Conservation (phyloP, 768 basidiomycete species). For the Tricholoma bakamatsutake region DNA sequence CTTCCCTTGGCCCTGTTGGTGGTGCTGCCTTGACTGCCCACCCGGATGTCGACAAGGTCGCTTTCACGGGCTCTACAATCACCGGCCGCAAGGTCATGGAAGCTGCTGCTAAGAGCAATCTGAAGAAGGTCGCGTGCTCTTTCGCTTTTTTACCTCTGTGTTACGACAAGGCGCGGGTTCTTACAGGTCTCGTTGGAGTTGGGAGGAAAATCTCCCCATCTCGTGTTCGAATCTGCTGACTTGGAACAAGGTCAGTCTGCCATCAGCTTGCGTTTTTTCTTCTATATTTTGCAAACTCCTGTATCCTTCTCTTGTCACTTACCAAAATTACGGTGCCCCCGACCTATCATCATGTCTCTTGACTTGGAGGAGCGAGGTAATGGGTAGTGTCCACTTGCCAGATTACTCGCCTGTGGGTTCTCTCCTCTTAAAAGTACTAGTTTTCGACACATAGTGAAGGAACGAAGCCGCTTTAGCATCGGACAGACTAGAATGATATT, state of each 20-base stretch:
- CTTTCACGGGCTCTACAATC: slow-evolving; percentile 89
- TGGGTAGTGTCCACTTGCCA: background rate
- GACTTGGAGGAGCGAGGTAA: background rate
- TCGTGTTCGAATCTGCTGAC: slow-evolving; percentile 89
- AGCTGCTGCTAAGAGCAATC: slow-evolving; percentile 87
- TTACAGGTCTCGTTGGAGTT: slow-evolving; percentile 82
- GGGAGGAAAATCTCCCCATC: slow-evolving; percentile 86
- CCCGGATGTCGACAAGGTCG: slow-evolving; percentile 86
- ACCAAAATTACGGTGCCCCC: background rate
- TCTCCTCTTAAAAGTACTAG: background rate
- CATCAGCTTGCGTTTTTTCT: background rate
- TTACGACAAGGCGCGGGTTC: slow-evolving; percentile 3
- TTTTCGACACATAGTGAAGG: background rate
- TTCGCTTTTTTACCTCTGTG: background rate
- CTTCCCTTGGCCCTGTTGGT: slow-evolving; percentile 75
- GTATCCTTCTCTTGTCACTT: background rate
- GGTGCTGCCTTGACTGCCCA: slow-evolving; percentile 84
- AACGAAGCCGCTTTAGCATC: background rate
- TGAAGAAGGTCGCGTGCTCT: slow-evolving; percentile 67
- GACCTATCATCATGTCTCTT: background rate
- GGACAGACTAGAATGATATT: background rate
- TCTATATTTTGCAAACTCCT: background rate
- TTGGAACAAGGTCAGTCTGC: slow-evolving; percentile 65
- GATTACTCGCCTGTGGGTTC: background rate
- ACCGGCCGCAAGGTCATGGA: slow-evolving; percentile 90